These are phyloP conservation scores for Sarocladium brachiariae DNA, from an alignment of 2,329 filamentous ascomycete species.

Conservation along the genomic window DNA sequence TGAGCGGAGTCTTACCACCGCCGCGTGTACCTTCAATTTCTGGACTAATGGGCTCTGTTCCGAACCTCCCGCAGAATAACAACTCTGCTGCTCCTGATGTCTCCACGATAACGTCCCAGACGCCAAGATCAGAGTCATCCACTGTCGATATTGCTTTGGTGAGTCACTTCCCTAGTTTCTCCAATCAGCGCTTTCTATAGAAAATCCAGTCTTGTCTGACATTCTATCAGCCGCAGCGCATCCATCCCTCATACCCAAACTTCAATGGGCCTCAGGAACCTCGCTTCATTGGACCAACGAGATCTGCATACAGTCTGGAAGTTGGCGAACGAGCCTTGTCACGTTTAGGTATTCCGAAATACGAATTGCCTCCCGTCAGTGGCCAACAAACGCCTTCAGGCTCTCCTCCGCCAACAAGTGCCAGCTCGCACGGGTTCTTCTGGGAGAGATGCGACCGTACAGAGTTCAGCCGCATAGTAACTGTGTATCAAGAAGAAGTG, in stretches of 20 bases:
- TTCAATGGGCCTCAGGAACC: constrained; percentile 22
- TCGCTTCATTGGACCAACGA: constrained; percentile 29
- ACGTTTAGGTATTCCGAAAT: constrained; percentile 26
- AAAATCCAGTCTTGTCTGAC: not conserved
- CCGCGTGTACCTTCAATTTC: too few species aligned
- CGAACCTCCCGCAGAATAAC: too few species aligned
- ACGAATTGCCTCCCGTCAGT: constrained; percentile 19
- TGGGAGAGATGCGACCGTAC: constrained; percentile 18
- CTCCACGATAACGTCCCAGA: too few species aligned
- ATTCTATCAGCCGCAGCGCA: not conserved
- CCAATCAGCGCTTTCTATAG: too few species aligned
- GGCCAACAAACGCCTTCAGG: constrained; percentile 16
- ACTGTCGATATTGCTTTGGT: too few species aligned
- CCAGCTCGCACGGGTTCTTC: constrained; percentile 15
- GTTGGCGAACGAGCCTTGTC: constrained; percentile 29
- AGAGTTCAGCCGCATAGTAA: constrained; percentile 26
- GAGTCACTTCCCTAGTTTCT: too few species aligned
- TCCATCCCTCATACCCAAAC: not conserved
- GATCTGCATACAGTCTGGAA: constrained; percentile 27
- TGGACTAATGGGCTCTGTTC: too few species aligned
- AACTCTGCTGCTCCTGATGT: too few species aligned
- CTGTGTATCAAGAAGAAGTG: constrained; percentile 32
- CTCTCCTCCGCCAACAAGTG: constrained; percentile 10
- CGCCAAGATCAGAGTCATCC: too few species aligned
- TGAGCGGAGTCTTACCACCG: too few species aligned